These are phyloP conservation scores for Cryptosporidium baileyi DNA, from an alignment of 169 alveolate species.

Conservation along the genomic window DNA sequence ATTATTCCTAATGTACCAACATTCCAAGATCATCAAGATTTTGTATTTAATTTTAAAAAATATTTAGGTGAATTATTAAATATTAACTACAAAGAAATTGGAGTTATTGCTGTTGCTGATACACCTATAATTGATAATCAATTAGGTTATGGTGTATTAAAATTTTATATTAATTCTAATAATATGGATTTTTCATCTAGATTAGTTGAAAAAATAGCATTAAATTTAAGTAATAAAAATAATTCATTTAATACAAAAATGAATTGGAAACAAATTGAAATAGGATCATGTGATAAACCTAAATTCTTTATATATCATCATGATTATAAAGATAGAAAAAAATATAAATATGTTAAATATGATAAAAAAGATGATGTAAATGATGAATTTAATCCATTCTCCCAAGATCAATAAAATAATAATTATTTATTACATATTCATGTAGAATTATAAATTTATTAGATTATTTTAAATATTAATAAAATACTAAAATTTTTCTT, in stretches of 20 bases:
- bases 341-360: neutral
- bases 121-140: constrained; percentile 29
- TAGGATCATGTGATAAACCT: constrained; percentile 37
- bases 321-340: neutral
- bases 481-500: too few relatives aligned
- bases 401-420: neutral
- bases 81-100: neutral
- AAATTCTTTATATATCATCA: constrained; percentile 14
- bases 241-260: neutral
- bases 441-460: too few relatives aligned
- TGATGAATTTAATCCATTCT: constrained; percentile 14
- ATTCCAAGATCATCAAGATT: constrained; percentile 21
- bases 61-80: neutral
- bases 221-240: neutral
- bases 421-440: too few relatives aligned
- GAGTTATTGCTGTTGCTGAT: constrained; percentile 65
- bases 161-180: constrained; percentile 24
- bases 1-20: constrained; percentile 30
- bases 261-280: constrained; percentile 55
- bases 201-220: neutral
- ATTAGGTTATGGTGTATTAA: constrained; percentile 45
- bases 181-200: neutral
- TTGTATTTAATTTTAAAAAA: constrained; percentile 13
- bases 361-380: neutral
- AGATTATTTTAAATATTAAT: too few relatives aligned